Percentiles rank a stretch among this genome's conserved stretches.
phyloP scores from a whole-genome alignment of 352 stramenopile species.

The Discostella stelligera region DNA sequence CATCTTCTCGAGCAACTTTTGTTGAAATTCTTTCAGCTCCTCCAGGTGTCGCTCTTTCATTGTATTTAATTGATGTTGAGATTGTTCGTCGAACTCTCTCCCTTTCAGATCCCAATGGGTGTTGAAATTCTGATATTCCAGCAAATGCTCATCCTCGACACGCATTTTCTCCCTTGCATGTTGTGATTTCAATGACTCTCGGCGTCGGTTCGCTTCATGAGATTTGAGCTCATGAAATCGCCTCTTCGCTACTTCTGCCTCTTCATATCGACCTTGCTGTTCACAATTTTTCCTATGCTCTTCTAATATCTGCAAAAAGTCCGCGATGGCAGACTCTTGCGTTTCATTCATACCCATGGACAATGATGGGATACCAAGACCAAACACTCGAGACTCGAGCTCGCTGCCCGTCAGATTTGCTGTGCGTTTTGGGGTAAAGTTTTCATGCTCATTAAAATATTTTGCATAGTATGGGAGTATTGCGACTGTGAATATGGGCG shows the following conservation, averaged over 20 bases:
- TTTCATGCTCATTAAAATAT: no score
- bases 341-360: slow-evolving; percentile 35
- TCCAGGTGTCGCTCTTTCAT: slow-evolving; percentile 88
- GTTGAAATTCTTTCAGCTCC: slow-evolving; percentile 91
- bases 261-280: slow-evolving; percentile 94
- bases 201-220: slow-evolving; percentile 92
- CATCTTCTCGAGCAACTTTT: slow-evolving; percentile 88
- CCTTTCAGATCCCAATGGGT: slow-evolving; percentile 94
- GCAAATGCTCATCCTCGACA: slow-evolving; percentile 96
- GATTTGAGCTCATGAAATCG: slow-evolving; percentile 94
- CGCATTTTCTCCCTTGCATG: slow-evolving; percentile 93
- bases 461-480: no score
- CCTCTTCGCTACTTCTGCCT: slow-evolving; percentile 96
- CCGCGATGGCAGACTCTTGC: slow-evolving; percentile 75
- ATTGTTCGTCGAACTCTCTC: slow-evolving; percentile 91
- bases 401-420: no score
- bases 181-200: slow-evolving; percentile 92
- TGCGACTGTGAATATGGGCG: no score
- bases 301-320: slow-evolving; percentile 85
- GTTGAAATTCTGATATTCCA: slow-evolving; percentile 98
- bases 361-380: no score
- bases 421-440: no score
- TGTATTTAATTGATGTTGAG: slow-evolving; percentile 85
- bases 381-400: no score
- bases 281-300: slow-evolving; percentile 97